Conservation (phyloP, 73 alveolate species). For the Tetrahymena thermophila region DNA sequence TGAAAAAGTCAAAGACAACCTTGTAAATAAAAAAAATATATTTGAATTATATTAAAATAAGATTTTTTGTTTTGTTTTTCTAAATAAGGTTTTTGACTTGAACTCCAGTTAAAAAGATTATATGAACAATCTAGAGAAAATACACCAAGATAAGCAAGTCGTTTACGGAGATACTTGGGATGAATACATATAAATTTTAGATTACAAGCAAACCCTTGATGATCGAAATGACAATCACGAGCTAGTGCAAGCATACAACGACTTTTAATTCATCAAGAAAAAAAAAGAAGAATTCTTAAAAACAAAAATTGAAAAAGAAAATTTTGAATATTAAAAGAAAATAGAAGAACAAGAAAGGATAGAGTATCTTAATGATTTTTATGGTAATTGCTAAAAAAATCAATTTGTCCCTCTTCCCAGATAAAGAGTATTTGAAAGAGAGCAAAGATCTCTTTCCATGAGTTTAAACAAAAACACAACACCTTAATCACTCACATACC, state of each 20-base stretch:
- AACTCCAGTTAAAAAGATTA: neutral
- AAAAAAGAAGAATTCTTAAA: neutral
- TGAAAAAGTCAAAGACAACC: neutral
- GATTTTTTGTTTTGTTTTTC: neutral
- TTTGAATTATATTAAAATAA: neutral
- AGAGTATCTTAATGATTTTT: neutral
- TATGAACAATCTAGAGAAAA: neutral
- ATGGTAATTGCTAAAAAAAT: neutral
- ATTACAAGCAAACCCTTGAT: neutral
- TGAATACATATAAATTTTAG: neutral
- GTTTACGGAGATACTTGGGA: neutral
- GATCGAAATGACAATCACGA: neutral
- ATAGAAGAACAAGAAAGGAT: neutral
- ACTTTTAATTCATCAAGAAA: neutral
- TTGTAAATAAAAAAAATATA: neutral
- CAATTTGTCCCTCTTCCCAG: neutral
- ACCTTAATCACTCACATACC: neutral
- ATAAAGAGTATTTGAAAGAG: neutral
- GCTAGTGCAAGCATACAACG: neutral
- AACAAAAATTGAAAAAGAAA: neutral
- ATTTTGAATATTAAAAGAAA: neutral
- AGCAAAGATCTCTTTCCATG: neutral
- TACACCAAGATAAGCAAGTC: neutral
- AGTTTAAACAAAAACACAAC: neutral
- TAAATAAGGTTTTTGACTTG: neutral